Evolutionary conservation across 2,329 filamentous ascomycete genomes (phyloP).

Genomic region (Rhytidhysteron rufulum): DNA sequence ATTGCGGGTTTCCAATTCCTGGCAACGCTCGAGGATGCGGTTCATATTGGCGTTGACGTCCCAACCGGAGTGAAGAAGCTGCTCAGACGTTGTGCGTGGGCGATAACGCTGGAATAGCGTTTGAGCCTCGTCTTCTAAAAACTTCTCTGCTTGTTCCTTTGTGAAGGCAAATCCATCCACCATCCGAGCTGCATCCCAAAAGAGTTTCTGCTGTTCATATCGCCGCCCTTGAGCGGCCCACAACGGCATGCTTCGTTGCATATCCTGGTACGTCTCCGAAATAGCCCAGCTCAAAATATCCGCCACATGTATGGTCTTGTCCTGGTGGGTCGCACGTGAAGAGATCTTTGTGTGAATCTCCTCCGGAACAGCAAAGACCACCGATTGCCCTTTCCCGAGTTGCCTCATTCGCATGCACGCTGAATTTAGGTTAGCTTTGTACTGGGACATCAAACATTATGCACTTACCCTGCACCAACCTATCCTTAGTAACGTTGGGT

Average conservation of each 20-base stretch:
- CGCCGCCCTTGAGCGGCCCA: conserved; percentile 60
- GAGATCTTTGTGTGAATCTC: conserved; percentile 58
- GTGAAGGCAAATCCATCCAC: conserved; percentile 4
- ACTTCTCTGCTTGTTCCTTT: conserved; percentile 31
- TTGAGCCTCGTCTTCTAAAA: conserved; percentile 58
- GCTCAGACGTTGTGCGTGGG: no score
- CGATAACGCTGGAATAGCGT: conserved; percentile 54
- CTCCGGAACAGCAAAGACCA: conserved; percentile 56
- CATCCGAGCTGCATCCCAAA: conserved; percentile 27
- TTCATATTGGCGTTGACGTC: no score
- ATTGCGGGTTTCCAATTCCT: conserved; percentile 21
- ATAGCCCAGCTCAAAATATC: conserved; percentile 62
- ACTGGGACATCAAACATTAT: no score
- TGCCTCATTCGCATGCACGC: conserved; percentile 66
- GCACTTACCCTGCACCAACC: conserved; percentile 62
- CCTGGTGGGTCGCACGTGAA: conserved; percentile 3
- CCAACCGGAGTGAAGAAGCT: no score
- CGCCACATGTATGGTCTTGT: conserved; percentile 39
- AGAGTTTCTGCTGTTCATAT: conserved; percentile 40
- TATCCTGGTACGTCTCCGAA: conserved; percentile 51
- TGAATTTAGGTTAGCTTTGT: conserved; percentile 25
- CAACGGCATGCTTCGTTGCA: conserved; percentile 49
- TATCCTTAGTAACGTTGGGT: conserved; percentile 62
- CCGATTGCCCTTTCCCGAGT: conserved; percentile 62
- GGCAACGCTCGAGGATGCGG: conserved; percentile 17